phyloP scores from a whole-genome alignment of 2,329 filamentous ascomycete species.

The Pseudopithomyces maydicus region DNA sequence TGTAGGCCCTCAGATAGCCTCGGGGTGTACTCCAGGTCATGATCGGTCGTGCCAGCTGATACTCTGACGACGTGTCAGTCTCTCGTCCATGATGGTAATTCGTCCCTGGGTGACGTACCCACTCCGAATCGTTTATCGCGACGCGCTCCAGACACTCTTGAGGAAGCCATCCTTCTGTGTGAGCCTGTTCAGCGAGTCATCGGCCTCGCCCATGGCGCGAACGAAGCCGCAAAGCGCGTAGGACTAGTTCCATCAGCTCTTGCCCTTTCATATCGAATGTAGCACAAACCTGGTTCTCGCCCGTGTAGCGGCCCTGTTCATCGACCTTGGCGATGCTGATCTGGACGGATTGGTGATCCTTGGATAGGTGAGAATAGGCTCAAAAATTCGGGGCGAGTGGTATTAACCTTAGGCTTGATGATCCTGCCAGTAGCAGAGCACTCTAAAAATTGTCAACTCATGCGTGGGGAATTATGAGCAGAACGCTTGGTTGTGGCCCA shows the following conservation, averaged over 20 bases:
- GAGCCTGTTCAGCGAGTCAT: constrained; percentile 94
- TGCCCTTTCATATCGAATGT: neutral
- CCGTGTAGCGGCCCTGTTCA: constrained; percentile 86
- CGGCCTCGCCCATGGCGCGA: constrained; percentile 95
- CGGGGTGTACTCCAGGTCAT: constrained; percentile 34
- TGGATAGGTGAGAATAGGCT: constrained; percentile 42
- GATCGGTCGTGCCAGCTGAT: constrained; percentile 31
- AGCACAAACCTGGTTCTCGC: constrained; percentile 97
- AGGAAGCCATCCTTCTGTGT: constrained; percentile 94
- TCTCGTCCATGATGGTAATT: neutral
- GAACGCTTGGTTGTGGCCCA: neutral
- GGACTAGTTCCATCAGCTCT: constrained; percentile 74
- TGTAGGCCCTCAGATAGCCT: constrained; percentile 34
- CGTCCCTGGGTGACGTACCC: constrained; percentile 30
- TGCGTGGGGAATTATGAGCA: constrained; percentile 20
- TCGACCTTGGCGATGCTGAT: constrained; percentile 97
- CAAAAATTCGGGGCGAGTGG: too few relatives aligned
- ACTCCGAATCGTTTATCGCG: constrained; percentile 52
- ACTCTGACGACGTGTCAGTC: constrained; percentile 33
- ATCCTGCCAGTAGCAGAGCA: constrained; percentile 21
- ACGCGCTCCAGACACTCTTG: constrained; percentile 93
- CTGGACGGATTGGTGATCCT: constrained; percentile 98
- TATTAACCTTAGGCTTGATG: constrained; percentile 75
- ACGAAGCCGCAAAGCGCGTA: constrained; percentile 94
- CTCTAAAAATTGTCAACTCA: constrained; percentile 40